Evolutionary conservation across 257 asterid genomes (phyloP), one percentile per base, ranked within the genome.

Genomic region (Salvia miltiorrhiza): DNA sequence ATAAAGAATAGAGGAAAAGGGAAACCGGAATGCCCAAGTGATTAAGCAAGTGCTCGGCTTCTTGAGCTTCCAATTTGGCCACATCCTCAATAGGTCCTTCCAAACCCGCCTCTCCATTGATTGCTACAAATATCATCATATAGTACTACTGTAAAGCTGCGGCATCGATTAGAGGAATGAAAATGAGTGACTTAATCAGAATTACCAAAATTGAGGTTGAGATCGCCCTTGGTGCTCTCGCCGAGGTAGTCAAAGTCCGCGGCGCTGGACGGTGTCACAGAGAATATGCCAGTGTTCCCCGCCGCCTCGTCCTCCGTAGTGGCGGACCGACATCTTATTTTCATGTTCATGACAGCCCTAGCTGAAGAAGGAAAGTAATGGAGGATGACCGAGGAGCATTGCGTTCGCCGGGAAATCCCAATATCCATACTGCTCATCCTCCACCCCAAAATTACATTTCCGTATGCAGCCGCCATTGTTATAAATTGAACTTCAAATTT

Each of bases 161-260:
- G 28, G 55, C 55, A 49, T 49, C 55, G 32, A 44, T 4, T 9
- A 30, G 9, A 41, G 5, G 12, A 7, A 28, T 35, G 19, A n/a
- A 26, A 17, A 30, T 7, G 2, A 20, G 21, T 16, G 13, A 47
- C 5, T 66, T 20, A 47, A 20, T 47, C 3, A 13, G 39, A 33
- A 32, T n/a, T 72, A 78, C 86, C 81, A 12, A 59, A 52, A 69
- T 60, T 78, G 67, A 78, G 79, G 73, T 81, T 84, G 75, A 87
- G 83, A 78, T 85, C 93, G 75, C 95, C 96, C 78, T 79, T 85
- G 23, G 96, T 90, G 83, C 96, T 90, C 88, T 90, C 85, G 47
- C 96, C 96, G 32, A 90, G 92, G 82, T 90, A 90, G 63, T 90
- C 96, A 26, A 85, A 80, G 55, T 78, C 82, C 39, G 84, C 81